These are phyloP conservation scores for Cordyceps cicadae DNA, from an alignment of 2,329 filamentous ascomycete species.

Conservation along the genomic window DNA sequence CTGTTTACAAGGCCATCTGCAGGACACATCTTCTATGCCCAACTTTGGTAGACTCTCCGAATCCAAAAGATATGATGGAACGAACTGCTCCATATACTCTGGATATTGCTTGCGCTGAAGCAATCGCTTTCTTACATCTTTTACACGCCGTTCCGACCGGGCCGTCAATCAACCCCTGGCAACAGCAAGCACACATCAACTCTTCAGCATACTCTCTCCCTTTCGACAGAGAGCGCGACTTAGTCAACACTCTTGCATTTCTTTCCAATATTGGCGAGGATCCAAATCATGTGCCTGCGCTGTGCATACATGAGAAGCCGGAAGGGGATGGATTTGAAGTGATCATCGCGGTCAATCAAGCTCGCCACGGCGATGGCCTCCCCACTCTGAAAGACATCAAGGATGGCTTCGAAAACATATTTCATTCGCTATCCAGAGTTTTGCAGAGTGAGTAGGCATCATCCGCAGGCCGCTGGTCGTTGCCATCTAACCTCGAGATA, in stretches of 20 bases:
- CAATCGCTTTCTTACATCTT: neutral
- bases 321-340: neutral
- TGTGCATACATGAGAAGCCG: neutral
- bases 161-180: neutral
- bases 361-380: neutral
- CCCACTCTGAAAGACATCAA: neutral
- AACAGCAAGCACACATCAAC: neutral
- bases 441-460: slow-evolving; percentile 2
- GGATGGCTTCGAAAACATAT: slow-evolving; percentile 14
- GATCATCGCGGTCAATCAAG: neutral
- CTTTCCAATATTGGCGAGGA: neutral
- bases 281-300: neutral
- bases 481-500: neutral
- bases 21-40: neutral
- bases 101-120: neutral
- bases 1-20: neutral
- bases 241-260: neutral
- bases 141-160: neutral
- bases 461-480: neutral
- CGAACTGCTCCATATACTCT: neutral
- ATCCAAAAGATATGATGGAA: neutral
- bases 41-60: neutral
- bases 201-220: neutral
- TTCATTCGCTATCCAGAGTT: slow-evolving; percentile 12
- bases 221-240: neutral